A percentile compares a stretch with the other conserved stretches of the same genome.
Conservation (phyloP, 2,329 filamentous ascomycete genomes). For the Teratosphaeria zuluensis region DNA sequence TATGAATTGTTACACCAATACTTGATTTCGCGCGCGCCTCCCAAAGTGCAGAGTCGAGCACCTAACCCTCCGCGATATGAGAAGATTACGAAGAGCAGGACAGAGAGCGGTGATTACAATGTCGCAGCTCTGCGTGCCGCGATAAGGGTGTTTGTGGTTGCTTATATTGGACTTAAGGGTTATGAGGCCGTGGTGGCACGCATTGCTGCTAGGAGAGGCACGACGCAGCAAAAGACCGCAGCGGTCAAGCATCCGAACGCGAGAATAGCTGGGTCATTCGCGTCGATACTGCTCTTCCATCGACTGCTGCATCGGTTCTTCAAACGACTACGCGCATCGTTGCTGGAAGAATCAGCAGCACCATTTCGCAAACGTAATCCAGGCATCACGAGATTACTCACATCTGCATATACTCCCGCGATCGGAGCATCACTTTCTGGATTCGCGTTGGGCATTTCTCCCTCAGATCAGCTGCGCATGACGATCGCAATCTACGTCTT, state of each 20-base stretch:
- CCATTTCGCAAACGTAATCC: conserved; percentile 80
- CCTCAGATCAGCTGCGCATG: conserved; percentile 58
- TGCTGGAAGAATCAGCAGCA: conserved; percentile 65
- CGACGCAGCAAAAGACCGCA: conserved; percentile 1
- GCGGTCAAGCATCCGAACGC: conserved; percentile 45
- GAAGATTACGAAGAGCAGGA: conserved; percentile 29
- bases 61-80: conserved; percentile 43
- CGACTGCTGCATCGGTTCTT: conserved; percentile 87
- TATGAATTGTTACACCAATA: conserved; percentile 79
- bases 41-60: conserved; percentile 44
- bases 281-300: conserved; percentile 78
- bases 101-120: conserved; percentile 33
- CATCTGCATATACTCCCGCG: conserved; percentile 74
- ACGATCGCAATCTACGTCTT: conserved; percentile 73
- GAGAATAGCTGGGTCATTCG: conserved; percentile 71
- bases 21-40: conserved; percentile 61
- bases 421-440: conserved; percentile 85
- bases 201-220: conserved; percentile 25
- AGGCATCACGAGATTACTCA: conserved; percentile 61
- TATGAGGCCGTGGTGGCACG: conserved; percentile 34
- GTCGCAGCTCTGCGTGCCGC: conserved; percentile 38
- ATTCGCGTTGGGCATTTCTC: conserved; percentile 70
- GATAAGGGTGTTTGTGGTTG: conserved; percentile 34
- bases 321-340: conserved; percentile 62
- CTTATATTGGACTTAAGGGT: conserved; percentile 36